These are phyloP conservation scores for Plasmodium fragile DNA, from an alignment of 169 alveolate species.

Conservation along the genomic window DNA sequence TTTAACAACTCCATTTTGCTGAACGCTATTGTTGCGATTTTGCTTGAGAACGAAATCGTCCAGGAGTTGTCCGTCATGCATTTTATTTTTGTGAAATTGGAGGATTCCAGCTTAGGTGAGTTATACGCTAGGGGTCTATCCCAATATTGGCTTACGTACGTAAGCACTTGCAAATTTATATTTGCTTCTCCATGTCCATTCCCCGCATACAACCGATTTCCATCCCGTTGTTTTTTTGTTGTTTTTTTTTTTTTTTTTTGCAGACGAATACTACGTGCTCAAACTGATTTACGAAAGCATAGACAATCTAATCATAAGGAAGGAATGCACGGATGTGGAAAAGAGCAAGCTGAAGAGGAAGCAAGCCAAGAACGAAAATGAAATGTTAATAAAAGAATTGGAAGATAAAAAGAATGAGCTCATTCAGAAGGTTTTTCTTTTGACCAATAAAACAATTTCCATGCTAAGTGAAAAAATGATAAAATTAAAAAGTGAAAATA, in stretches of 20 bases:
- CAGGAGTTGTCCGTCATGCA: conserved; percentile 53
- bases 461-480: conserved; percentile 72
- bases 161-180: neutral
- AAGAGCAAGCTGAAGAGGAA: conserved; percentile 50
- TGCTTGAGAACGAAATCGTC: conserved; percentile 42
- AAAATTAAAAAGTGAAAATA: conserved; percentile 37
- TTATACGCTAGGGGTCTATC: neutral
- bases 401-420: conserved; percentile 52
- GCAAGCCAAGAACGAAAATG: conserved; percentile 60
- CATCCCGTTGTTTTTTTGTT: no score
- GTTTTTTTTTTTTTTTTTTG: no score
- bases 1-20: conserved; percentile 53
- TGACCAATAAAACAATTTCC: conserved; percentile 34
- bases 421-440: conserved; percentile 44
- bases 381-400: conserved; percentile 57
- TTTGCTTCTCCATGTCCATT: neutral
- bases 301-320: conserved; percentile 30
- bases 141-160: neutral
- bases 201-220: neutral
- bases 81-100: conserved; percentile 53
- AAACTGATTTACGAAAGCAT: conserved; percentile 37
- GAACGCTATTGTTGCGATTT: conserved; percentile 42
- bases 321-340: conserved; percentile 39
- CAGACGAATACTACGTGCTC: conserved; percentile 58
- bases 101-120: conserved; percentile 57